These are phyloP conservation scores for Sonneratia caseolaris DNA, from an alignment of 345 rosid genomes.

Conservation along the genomic window DNA sequence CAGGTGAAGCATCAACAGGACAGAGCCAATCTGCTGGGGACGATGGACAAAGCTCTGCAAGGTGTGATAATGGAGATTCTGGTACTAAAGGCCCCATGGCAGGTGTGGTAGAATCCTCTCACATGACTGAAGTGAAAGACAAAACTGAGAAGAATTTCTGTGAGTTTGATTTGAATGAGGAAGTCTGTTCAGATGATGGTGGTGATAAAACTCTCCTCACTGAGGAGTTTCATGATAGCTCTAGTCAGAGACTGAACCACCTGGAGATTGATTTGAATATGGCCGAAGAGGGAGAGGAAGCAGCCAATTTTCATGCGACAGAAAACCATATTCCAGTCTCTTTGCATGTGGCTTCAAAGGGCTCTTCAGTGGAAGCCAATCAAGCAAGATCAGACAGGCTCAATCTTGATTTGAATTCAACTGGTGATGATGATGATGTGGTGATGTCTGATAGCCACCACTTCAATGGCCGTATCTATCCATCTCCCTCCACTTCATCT, in stretches of 20 bases:
- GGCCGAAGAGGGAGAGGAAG: constrained; percentile 66
- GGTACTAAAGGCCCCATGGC: constrained; percentile 31
- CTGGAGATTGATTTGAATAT: constrained; percentile 83
- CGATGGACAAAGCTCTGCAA: constrained; percentile 18
- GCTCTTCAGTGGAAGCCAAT: constrained; percentile 53
- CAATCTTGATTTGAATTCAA: constrained; percentile 68
- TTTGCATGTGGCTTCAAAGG: constrained; percentile 40
- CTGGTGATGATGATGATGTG: constrained; percentile 23
- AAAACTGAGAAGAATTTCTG: constrained; percentile 29
- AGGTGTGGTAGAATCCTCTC: constrained; percentile 23
- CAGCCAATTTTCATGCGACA: constrained; percentile 26
- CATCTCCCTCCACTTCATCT: constrained; percentile 75
- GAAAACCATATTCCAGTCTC: constrained; percentile 45
- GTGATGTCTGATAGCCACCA: constrained; percentile 13
- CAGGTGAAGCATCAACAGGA: constrained; percentile 33
- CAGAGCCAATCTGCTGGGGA: constrained; percentile 35
- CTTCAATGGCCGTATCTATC: constrained; percentile 50
- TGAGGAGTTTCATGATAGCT: constrained; percentile 30
- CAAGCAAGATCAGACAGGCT: constrained; percentile 52
- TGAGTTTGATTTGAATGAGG: constrained; percentile 77
- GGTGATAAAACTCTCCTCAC: constrained; percentile 31
- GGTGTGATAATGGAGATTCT: constrained; percentile 20
- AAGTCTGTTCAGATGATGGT: constrained; percentile 63
- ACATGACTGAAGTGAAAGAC: constrained; percentile 33
- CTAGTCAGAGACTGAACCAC: constrained; percentile 34